A percentile compares a stretch with the other conserved stretches of the same genome.
phyloP scores from a whole-genome alignment of 106 monocot genomes.

The Agapanthus africanus region DNA sequence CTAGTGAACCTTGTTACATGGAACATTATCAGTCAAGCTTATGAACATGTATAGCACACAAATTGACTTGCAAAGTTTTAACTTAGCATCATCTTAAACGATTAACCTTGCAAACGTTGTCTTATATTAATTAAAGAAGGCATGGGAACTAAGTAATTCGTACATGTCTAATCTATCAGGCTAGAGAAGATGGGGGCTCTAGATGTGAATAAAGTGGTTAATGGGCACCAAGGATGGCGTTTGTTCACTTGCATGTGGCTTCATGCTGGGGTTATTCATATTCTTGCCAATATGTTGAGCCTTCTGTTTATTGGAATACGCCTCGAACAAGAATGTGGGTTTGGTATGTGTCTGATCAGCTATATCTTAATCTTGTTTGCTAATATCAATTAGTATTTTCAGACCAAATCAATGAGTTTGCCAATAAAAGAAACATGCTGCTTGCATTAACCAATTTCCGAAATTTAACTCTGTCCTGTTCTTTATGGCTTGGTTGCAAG shows the following conservation, averaged over 20 bases:
- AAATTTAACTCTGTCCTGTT: too few species aligned
- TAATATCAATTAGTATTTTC: neutral
- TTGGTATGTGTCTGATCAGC: conserved; percentile 34
- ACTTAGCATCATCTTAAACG: neutral
- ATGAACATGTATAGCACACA: too few species aligned
- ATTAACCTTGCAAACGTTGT: neutral
- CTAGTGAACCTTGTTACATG: too few species aligned
- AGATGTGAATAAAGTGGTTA: conserved; percentile 49
- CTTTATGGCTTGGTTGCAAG: too few species aligned
- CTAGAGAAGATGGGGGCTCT: conserved; percentile 72
- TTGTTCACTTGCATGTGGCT: conserved; percentile 81
- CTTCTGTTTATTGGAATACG: conserved; percentile 83
- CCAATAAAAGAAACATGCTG: too few species aligned
- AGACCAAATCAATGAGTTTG: too few species aligned
- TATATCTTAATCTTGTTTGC: neutral
- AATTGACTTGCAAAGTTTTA: neutral
- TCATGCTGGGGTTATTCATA: conserved; percentile 75
- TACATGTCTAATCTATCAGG: conserved; percentile 17
- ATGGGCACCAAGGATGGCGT: conserved; percentile 64
- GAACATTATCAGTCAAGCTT: too few species aligned
- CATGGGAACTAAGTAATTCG: neutral
- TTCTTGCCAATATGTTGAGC: conserved; percentile 84
- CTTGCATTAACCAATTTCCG: too few species aligned
- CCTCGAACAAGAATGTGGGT: conserved; percentile 85
- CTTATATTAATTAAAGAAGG: neutral